A percentile compares a stretch with the other conserved stretches of the same genome.
phyloP scores from a whole-genome alignment of 2,329 filamentous ascomycete genomes.

The Claviceps pusilla region DNA sequence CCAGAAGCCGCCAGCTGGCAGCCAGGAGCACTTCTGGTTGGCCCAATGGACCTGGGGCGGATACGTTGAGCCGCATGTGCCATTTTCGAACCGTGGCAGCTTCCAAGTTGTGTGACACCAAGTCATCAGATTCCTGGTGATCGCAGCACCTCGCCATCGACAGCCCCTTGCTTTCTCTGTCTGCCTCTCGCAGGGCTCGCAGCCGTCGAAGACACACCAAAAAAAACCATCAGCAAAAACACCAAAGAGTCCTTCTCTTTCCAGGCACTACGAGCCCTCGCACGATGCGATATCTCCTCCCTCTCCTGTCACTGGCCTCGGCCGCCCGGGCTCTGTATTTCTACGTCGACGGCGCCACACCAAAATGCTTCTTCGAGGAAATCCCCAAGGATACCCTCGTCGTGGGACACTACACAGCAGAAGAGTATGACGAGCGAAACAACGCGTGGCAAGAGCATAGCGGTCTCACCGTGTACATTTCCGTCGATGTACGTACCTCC shows the following conservation, averaged over 20 bases:
- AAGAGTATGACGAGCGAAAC: conserved; percentile 62
- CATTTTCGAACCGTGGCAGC: conserved; percentile 35
- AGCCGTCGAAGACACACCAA: not conserved
- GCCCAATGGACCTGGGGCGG: not conserved
- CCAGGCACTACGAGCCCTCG: not conserved
- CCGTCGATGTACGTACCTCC: conserved; percentile 53
- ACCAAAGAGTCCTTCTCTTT: not conserved
- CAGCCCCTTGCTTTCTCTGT: not conserved
- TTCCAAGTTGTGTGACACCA: conserved; percentile 14
- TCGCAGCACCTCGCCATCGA: not conserved
- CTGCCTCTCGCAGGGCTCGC: not conserved
- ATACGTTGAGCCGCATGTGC: conserved; percentile 1
- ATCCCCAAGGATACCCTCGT: conserved; percentile 94
- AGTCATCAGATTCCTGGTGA: not conserved
- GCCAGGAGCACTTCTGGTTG: not conserved
- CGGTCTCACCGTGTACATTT: conserved; percentile 72
- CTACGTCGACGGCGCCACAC: conserved; percentile 71
- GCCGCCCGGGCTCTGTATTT: conserved; percentile 79
- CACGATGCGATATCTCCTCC: conserved; percentile 44
- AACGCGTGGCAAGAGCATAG: conserved; percentile 57
- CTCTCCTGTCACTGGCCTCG: conserved; percentile 50
- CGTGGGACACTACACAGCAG: conserved; percentile 78
- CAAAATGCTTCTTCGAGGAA: conserved; percentile 97
- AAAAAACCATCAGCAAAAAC: not conserved
- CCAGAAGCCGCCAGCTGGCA: not conserved